Evolutionary conservation across 148 eudicot genomes (phyloP).

Genomic region (Tetragonia tetragonoides): DNA sequence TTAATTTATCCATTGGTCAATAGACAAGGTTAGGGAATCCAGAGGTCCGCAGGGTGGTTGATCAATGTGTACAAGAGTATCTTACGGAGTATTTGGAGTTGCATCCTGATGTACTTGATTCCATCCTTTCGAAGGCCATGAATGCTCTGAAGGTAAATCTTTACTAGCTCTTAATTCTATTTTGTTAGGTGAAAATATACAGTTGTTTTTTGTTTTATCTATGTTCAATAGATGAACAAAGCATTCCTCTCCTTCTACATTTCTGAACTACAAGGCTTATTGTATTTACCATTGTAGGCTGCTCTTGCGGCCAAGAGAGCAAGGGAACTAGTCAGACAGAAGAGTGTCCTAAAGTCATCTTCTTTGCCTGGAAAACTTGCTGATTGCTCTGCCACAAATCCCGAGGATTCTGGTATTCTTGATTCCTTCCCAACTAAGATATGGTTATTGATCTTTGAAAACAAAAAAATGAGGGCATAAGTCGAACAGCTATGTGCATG

Average conservation of each 20-base stretch:
- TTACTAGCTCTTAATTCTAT: neutral
- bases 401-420: conserved; percentile 76
- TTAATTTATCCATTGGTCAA: conserved; percentile 20
- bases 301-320: conserved; percentile 98
- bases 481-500: too few relatives aligned
- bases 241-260: neutral
- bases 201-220: neutral
- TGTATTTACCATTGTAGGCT: conserved; percentile 47
- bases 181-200: neutral
- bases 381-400: conserved; percentile 93
- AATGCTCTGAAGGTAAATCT: conserved; percentile 81
- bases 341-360: conserved; percentile 80
- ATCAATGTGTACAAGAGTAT: conserved; percentile 85
- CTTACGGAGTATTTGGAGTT: conserved; percentile 90
- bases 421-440: neutral
- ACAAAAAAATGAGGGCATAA: too few relatives aligned
- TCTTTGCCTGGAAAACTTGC: conserved; percentile 99
- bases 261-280: conserved; percentile 4
- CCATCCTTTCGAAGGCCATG: conserved; percentile 79
- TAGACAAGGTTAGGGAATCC: conserved; percentile 97
- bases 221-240: neutral
- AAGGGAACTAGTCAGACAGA: conserved; percentile 85
- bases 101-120: conserved; percentile 93
- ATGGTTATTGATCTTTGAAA: neutral
- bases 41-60: conserved; percentile 88